Evolutionary conservation across 345 rosid species (phyloP).

Genomic region (Carallia brachiata): DNA sequence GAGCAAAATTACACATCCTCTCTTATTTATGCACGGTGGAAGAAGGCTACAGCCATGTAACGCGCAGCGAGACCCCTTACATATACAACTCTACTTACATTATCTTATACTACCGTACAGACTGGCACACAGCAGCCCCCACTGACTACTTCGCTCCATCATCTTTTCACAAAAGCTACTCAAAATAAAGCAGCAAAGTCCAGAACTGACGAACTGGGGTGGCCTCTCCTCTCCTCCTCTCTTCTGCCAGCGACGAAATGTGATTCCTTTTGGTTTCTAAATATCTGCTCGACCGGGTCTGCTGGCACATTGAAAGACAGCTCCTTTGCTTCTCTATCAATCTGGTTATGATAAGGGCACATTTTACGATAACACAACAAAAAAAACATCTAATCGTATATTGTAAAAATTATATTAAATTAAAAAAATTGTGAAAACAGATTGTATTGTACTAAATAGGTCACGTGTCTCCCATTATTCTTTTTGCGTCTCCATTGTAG

Average conservation of each 20-base stretch:
- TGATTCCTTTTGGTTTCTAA: constrained; percentile 34
- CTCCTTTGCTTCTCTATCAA: constrained; percentile 44
- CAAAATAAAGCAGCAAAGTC: constrained; percentile 3
- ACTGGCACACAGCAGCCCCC: background rate
- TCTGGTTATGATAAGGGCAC: background rate
- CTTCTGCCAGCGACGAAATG: constrained; percentile 11
- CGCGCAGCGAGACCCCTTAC: background rate
- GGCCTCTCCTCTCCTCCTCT: constrained; percentile 3
- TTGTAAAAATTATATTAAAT: too few relatives aligned
- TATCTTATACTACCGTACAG: background rate
- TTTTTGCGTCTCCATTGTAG: too few relatives aligned
- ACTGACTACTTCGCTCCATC: background rate
- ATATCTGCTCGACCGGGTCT: constrained; percentile 35
- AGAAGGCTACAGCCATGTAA: background rate
- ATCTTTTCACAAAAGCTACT: background rate
- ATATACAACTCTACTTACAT: background rate
- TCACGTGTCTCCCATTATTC: too few relatives aligned
- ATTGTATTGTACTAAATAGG: too few relatives aligned
- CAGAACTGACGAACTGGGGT: constrained; percentile 3
- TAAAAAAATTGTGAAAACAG: too few relatives aligned
- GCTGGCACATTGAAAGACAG: constrained; percentile 34
- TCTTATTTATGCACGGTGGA: constrained; percentile 6
- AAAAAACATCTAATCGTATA: too few relatives aligned
- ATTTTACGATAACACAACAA: too few relatives aligned
- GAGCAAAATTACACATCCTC: background rate